Evolutionary conservation across 768 basidiomycete species (phyloP), one percentile per base, ranked within the genome.

Genomic region (Lyophyllum shimeji): DNA sequence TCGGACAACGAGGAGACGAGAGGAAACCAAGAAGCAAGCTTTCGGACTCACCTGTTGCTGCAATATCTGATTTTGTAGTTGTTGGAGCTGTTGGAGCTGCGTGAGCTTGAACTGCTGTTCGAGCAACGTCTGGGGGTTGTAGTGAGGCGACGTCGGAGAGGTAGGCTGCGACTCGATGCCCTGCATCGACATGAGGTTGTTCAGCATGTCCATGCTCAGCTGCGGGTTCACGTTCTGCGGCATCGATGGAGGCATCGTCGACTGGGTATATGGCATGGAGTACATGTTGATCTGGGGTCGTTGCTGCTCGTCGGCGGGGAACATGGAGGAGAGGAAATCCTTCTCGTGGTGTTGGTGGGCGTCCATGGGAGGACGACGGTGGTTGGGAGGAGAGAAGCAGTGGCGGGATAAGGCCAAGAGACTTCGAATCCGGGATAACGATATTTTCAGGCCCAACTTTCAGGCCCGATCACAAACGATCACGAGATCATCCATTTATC

Each of bases 51-150:
- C 93, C 85, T 94, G 93, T 67, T 94, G 92, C 65, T 94, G 92
- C 56, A 93, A 90, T 57, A 93, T 89, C 76, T 92, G 88, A 55
- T 86, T 86, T 65, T 95, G 91, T 2, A 93, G 74, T 68, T 90
- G 89, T 7, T 82, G 81, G 33, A 93, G 77, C 66, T 87, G 65
- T 25, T 66, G 91, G 2, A 93, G 75, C 67, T 90, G 89, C 1
- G 82, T 81, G 44, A 93, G 77, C 67, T 87, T 88, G 73, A 90
- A 82, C 68, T 92, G 89, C 62, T 91, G 89, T 64, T 90, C 87
- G 40, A 87, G 69, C 34, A 89, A 70, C 58, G 82, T 66, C 45
- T 85, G 81, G 6, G 82, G 76, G 33, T 73, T 76, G 21, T 56
- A 62, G 43, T 65, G 65, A 47, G 66, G 57, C 27, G 65, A 56